phyloP scores from a whole-genome alignment of 164 flowering plant genomes.

The Berberis vulgaris region DNA sequence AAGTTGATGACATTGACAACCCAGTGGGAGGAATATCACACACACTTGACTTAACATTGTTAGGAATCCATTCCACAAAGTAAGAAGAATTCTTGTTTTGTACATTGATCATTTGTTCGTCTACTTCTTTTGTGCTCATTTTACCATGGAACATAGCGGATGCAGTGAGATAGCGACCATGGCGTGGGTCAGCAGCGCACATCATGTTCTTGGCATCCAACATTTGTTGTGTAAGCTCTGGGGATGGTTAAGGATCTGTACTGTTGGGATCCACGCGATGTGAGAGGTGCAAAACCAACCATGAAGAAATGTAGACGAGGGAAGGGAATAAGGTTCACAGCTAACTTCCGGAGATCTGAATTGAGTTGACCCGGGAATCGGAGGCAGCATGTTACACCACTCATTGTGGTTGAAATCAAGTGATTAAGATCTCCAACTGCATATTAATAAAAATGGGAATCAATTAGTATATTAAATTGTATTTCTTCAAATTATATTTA shows the following conservation, averaged over 20 bases:
- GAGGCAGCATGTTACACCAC: conserved; percentile 12
- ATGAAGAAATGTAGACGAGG: conserved; percentile 9
- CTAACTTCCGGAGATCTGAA: conserved; percentile 2
- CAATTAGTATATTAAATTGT: too few relatives aligned
- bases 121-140: conserved; percentile 15
- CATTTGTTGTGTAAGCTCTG: conserved; percentile 17
- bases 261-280: conserved; percentile 13
- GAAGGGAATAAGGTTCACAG: conserved; percentile 10
- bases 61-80: conserved; percentile 16
- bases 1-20: conserved; percentile 13
- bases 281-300: conserved; percentile 10
- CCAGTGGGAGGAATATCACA: conserved; percentile 15
- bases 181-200: conserved; percentile 19
- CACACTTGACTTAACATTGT: conserved; percentile 14
- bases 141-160: conserved; percentile 12
- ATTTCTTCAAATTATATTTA: background rate
- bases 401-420: conserved; percentile 10
- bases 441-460: background rate
- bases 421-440: conserved; percentile 13
- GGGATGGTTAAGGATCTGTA: conserved; percentile 12
- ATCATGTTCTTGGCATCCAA: conserved; percentile 17
- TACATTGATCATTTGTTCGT: conserved; percentile 14
- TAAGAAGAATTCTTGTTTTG: conserved; percentile 17
- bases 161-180: conserved; percentile 15
- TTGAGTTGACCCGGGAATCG: conserved; percentile 10